Percentiles rank a stretch among this genome's conserved stretches.
Evolutionary conservation across 78 protist species (phyloP).

Genomic region (slime mould (Dictyostelium discoideum)): DNA sequence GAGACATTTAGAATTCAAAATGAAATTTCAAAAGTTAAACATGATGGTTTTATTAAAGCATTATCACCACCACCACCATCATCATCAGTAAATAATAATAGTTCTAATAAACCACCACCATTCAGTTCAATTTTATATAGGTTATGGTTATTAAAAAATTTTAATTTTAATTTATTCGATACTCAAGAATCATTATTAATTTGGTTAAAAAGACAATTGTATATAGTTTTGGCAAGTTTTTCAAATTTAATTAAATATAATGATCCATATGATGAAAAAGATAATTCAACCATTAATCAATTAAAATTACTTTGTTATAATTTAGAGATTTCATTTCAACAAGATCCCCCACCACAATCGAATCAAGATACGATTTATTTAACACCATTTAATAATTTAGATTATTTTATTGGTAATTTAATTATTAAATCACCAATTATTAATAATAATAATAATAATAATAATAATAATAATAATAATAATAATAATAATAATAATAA

Average conservation of each 20-base stretch:
- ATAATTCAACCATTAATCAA: not conserved
- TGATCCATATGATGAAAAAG: slow-evolving; percentile 55
- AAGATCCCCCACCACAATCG: not conserved
- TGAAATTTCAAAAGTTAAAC: slow-evolving; percentile 58
- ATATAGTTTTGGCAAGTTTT: slow-evolving; percentile 10
- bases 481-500: no score
- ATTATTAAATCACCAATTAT: not conserved
- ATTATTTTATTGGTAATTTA: not conserved
- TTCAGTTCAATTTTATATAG: slow-evolving; percentile 29
- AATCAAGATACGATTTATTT: not conserved
- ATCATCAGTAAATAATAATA: not conserved
- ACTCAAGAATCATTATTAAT: slow-evolving; percentile 13
- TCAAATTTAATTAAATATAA: not conserved
- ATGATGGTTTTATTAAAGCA: slow-evolving; percentile 19
- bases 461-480: not conserved
- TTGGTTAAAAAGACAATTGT: slow-evolving; percentile 73
- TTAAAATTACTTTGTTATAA: slow-evolving; percentile 1
- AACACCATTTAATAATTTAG: not conserved
- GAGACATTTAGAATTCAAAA: slow-evolving; percentile 71
- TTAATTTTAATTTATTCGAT: slow-evolving; percentile 31
- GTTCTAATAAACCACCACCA: not conserved
- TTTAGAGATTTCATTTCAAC: not conserved
- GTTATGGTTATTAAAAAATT: slow-evolving; percentile 40
- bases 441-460: not conserved
- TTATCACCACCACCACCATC: not conserved